Conservation (phyloP, 192 early-diverging fungal genomes). For the Rhizophagus clarus region DNA sequence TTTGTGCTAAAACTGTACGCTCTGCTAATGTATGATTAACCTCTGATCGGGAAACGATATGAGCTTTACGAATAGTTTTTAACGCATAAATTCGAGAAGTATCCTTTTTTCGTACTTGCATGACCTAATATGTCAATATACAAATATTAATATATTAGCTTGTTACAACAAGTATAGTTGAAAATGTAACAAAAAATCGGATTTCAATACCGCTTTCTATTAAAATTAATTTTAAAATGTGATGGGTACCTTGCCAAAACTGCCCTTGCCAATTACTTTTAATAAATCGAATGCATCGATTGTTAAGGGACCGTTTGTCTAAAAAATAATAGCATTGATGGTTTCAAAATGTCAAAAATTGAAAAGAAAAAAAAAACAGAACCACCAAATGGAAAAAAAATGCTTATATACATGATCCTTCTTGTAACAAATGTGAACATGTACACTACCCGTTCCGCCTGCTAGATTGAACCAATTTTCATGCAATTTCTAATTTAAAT, state of each 20-base stretch:
- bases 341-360: conserved; percentile 16
- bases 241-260: conserved; percentile 87
- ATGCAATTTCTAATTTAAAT: conserved; percentile 47
- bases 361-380: neutral
- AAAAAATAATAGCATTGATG: conserved; percentile 31
- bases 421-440: conserved; percentile 74
- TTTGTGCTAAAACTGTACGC: conserved; percentile 85
- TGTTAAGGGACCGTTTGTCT: conserved; percentile 71
- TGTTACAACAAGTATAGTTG: too few species aligned
- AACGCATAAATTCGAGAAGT: conserved; percentile 95
- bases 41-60: conserved; percentile 91
- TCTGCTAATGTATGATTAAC: conserved; percentile 95
- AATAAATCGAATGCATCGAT: conserved; percentile 93
- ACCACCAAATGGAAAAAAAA: conserved; percentile 1
- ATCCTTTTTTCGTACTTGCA: conserved; percentile 92
- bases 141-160: neutral
- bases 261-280: conserved; percentile 95
- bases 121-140: conserved; percentile 48
- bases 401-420: conserved; percentile 55
- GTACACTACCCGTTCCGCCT: conserved; percentile 69
- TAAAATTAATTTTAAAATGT: neutral
- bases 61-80: conserved; percentile 92
- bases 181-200: neutral
- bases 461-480: conserved; percentile 66
- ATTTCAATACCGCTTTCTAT: neutral